Percentiles rank a stretch among this genome's conserved stretches.
phyloP scores from a whole-genome alignment of 257 asterid genomes.

The Gynochthodes officinalis region DNA sequence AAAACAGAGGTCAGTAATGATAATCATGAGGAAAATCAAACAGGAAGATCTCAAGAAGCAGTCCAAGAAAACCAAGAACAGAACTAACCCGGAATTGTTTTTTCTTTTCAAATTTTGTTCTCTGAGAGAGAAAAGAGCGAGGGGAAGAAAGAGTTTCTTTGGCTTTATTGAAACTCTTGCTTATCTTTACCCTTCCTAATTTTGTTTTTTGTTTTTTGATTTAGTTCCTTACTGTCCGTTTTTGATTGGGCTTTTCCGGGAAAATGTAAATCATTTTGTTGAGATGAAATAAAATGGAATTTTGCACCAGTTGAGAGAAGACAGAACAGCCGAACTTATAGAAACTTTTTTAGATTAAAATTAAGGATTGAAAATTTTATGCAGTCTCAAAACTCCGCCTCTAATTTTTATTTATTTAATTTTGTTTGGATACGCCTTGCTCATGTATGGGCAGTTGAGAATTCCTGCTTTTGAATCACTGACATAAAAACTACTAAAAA shows the following conservation, averaged over 20 bases:
- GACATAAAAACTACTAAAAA: background rate
- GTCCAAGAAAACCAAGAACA: slow-evolving; percentile 27
- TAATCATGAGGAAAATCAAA: slow-evolving; percentile 20
- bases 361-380: no score
- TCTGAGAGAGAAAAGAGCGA: slow-evolving; percentile 3
- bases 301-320: no score
- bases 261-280: slow-evolving; percentile 11
- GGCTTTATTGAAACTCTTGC: background rate
- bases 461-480: background rate
- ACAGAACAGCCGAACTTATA: no score
- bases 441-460: background rate
- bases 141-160: background rate
- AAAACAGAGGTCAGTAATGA: slow-evolving; percentile 13
- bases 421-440: background rate
- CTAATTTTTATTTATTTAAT: no score
- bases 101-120: background rate
- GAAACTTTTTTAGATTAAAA: no score
- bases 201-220: background rate
- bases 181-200: background rate
- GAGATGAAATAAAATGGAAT: slow-evolving; percentile 7
- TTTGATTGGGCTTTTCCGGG: slow-evolving; percentile 17
- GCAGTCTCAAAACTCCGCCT: no score
- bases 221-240: background rate
- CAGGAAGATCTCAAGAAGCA: slow-evolving; percentile 15
- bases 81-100: slow-evolving; percentile 16